Evolutionary conservation across 305 asterid genomes (phyloP), one percentile per base, ranked within the genome.

Genomic region (Fraxinus sp.): DNA sequence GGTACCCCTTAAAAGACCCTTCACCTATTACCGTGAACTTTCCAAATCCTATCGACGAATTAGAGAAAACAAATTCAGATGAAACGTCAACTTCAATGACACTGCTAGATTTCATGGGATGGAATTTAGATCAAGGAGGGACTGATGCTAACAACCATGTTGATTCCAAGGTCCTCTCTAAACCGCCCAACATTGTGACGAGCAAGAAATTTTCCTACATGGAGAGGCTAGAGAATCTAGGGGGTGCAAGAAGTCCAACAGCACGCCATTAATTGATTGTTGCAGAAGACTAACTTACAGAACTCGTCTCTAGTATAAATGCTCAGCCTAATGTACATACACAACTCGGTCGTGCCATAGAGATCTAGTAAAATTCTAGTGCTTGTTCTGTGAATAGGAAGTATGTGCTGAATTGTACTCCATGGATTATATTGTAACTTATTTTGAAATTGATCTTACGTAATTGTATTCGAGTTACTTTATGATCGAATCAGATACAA

Each of bases 21-120:
- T 26, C 84, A 20, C 82, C 81, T 1, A 66, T 62, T 36, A 55
- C 87, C 14, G 81, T 74, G 8, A 87, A 81, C 7, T 77, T 72
- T 28, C 86, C 78, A 52, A 82, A 62, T 20, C 85, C 86, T 52
- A 86, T 52, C 74, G 91, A 86, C 39, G 92, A 90, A 49, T 71
- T 55, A 8, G 93, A 91, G 32, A 85, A 77, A 39, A 35, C 77
- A 46, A 85, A 71, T 39, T 43, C 87, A 28, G 79, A 83, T 9
- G 87, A 81, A 9, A 87, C 91, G 9, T 90, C 92, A 0, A 83
- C 86, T 71, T 86, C 94, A 62, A 90, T 87, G 92, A 91, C 93
- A 52, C 83, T 92, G 70, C 81, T 87, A 5, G 97, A 92, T 83
- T 91, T 91, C 91, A 91, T 91, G 94, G 97, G 89, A 4, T 90